phyloP scores from a whole-genome alignment of 306 rosid species.

The Myrica gale region DNA sequence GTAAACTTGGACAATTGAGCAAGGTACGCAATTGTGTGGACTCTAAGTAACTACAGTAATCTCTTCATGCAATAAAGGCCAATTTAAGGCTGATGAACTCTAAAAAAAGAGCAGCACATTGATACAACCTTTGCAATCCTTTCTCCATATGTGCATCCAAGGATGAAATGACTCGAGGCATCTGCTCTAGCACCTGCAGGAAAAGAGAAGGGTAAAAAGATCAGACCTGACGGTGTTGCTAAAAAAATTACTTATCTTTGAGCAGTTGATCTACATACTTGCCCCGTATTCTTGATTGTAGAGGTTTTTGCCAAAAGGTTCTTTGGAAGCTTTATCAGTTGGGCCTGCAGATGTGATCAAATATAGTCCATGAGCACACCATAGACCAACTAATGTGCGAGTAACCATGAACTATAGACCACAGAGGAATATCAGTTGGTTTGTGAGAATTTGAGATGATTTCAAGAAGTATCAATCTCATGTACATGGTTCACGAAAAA shows the following conservation, averaged over 20 bases:
- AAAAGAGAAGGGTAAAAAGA: constrained; percentile 15
- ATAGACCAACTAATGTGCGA: too few relatives aligned
- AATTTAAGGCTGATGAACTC: background rate
- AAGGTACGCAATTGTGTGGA: constrained; percentile 1
- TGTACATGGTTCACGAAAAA: background rate
- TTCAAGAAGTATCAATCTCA: background rate
- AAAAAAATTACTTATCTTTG: background rate
- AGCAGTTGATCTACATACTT: constrained; percentile 41
- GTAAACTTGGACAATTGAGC: constrained; percentile 25
- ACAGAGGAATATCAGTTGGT: background rate
- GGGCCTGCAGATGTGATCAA: constrained; percentile 45
- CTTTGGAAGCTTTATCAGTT: constrained; percentile 76
- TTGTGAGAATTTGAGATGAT: background rate
- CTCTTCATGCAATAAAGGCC: background rate
- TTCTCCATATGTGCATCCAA: constrained; percentile 80
- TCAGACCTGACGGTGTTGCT: background rate
- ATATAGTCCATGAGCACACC: background rate
- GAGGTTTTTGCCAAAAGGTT: constrained; percentile 66
- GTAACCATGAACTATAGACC: background rate
- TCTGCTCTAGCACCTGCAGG: constrained; percentile 72
- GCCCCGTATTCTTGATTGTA: constrained; percentile 70
- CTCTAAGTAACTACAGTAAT: background rate
- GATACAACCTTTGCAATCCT: constrained; percentile 68
- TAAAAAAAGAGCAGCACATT: constrained; percentile 13
- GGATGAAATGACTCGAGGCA: constrained; percentile 79